phyloP scores from a whole-genome alignment of 345 rosid genomes.

The Eucalyptus globulus region DNA sequence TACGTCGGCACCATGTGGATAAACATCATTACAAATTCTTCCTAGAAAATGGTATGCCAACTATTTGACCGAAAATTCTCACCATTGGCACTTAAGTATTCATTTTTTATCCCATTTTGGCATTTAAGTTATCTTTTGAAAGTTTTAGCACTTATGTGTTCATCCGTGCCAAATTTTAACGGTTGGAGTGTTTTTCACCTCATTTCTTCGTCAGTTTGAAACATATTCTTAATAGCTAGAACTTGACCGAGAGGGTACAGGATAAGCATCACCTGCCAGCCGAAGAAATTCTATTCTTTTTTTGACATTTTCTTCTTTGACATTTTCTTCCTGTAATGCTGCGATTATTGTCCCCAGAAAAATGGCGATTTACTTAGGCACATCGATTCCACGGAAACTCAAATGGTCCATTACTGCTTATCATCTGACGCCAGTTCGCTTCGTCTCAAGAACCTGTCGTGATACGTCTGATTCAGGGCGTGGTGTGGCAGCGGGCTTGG shows the following conservation, averaged over 20 bases:
- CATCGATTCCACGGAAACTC: background rate
- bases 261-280: background rate
- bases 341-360: background rate
- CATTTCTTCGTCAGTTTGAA: background rate
- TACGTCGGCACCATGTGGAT: rapidly evolving
- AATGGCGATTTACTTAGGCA: background rate
- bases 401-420: background rate
- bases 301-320: background rate
- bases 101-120: too few relatives aligned
- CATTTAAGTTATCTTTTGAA: too few relatives aligned
- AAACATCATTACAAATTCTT: too few relatives aligned
- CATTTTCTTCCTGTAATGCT: background rate
- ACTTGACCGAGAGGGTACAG: background rate
- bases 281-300: background rate
- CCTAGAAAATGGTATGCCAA: too few relatives aligned
- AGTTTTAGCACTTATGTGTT: too few relatives aligned
- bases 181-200: background rate
- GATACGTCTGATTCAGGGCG: background rate
- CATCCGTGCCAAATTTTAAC: too few relatives aligned
- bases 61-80: too few relatives aligned
- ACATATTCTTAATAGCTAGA: background rate
- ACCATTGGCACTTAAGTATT: too few relatives aligned
- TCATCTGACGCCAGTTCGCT: background rate
- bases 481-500: background rate
- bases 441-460: background rate